phyloP scores from a whole-genome alignment of 768 basidiomycete species.

The Lactifluus volemus region DNA sequence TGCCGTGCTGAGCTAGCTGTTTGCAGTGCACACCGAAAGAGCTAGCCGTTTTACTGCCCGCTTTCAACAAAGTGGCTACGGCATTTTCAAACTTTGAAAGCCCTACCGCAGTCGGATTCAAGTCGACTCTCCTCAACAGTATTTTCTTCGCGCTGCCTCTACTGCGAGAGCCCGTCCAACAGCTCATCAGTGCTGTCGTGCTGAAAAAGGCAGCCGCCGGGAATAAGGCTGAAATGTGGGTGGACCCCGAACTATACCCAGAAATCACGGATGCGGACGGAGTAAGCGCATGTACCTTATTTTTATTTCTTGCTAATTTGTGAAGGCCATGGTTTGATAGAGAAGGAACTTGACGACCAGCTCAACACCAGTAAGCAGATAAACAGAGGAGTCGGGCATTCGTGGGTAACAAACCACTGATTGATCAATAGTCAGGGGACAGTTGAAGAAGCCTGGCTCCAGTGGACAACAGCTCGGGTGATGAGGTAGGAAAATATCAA shows the following conservation, averaged over 20 bases:
- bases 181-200: slow-evolving; percentile 48
- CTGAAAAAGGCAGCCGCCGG: slow-evolving; percentile 57
- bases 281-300: slow-evolving; percentile 29
- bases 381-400: slow-evolving; percentile 19
- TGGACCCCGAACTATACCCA: slow-evolving; percentile 41
- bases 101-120: slow-evolving; percentile 46
- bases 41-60: slow-evolving; percentile 61
- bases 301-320: background rate
- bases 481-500: slow-evolving; percentile 46
- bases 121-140: slow-evolving; percentile 57
- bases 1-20: background rate
- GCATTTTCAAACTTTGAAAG: slow-evolving; percentile 46
- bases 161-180: slow-evolving; percentile 44
- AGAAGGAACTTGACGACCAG: slow-evolving; percentile 66
- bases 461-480: slow-evolving; percentile 60
- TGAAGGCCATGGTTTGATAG: slow-evolving; percentile 58
- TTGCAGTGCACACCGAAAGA: slow-evolving; percentile 76
- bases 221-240: slow-evolving; percentile 66
- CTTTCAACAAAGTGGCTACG: slow-evolving; percentile 60
- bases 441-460: slow-evolving; percentile 64
- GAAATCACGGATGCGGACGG: slow-evolving; percentile 48
- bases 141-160: slow-evolving; percentile 63
- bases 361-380: slow-evolving; percentile 48
- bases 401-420: background rate
- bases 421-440: slow-evolving; percentile 49